These are phyloP conservation scores for Metschnikowia aberdeeniae DNA, from an alignment of 805 yeast genomes.

Conservation along the genomic window DNA sequence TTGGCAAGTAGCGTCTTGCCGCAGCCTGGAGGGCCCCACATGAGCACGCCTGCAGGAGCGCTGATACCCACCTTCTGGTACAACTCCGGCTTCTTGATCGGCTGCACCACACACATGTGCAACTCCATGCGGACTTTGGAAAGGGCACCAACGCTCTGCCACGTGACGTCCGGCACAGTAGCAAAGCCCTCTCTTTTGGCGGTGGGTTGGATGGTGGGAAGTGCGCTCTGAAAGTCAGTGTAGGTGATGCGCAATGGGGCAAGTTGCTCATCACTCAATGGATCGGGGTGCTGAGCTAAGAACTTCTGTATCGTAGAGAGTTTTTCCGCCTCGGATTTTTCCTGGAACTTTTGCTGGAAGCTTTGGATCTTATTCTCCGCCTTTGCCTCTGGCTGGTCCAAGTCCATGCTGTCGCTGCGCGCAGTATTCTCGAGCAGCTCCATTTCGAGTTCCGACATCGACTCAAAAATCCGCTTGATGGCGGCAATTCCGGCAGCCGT, in stretches of 20 bases:
- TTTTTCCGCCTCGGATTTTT: constrained; percentile 32
- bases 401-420: constrained; percentile 28
- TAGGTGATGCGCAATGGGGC: constrained; percentile 70
- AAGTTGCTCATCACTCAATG: constrained; percentile 71
- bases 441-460: constrained; percentile 42
- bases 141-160: constrained; percentile 94
- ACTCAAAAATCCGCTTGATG: constrained; percentile 81
- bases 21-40: constrained; percentile 99
- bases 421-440: constrained; percentile 1
- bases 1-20: constrained; percentile 95
- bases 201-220: constrained; percentile 94
- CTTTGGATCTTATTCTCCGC: not conserved
- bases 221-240: constrained; percentile 76
- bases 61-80: constrained; percentile 88
- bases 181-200: constrained; percentile 99
- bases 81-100: constrained; percentile 87
- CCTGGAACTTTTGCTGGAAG: constrained; percentile 21
- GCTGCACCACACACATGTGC: constrained; percentile 97
- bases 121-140: constrained; percentile 76
- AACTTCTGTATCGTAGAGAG: constrained; percentile 70
- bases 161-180: constrained; percentile 94
- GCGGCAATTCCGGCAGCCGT: constrained; percentile 95
- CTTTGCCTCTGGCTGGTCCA: constrained; percentile 19
- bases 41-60: constrained; percentile 93
- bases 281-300: constrained; percentile 68